Evolutionary conservation across 2,329 filamentous ascomycete genomes (phyloP).

Genomic region (Zarea fungicola): DNA sequence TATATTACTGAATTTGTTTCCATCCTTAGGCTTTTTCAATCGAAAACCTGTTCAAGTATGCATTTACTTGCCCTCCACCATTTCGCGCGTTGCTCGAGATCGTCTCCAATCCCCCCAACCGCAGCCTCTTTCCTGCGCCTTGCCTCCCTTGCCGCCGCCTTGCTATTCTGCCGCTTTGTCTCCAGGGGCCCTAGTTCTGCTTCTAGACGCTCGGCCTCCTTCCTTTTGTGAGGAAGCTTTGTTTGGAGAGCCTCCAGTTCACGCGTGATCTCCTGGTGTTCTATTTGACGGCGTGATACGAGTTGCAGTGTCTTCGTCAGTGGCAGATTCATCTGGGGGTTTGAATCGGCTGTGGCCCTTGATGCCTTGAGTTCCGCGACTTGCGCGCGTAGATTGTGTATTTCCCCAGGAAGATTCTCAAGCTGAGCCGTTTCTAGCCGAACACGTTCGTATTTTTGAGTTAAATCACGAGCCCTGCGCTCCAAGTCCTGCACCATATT

Average conservation of each 20-base stretch:
- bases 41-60: slow-evolving; percentile 57
- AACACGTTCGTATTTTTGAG: slow-evolving; percentile 46
- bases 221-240: slow-evolving; percentile 59
- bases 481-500: slow-evolving; percentile 70
- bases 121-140: slow-evolving; percentile 61
- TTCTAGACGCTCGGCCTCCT: slow-evolving; percentile 61
- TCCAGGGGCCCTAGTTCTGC: slow-evolving; percentile 66
- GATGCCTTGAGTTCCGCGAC: slow-evolving; percentile 41
- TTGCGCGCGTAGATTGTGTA: slow-evolving; percentile 42
- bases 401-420: slow-evolving; percentile 46
- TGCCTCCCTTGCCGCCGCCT: slow-evolving; percentile 65
- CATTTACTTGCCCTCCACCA: slow-evolving; percentile 70
- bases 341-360: slow-evolving; percentile 29
- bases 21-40: slow-evolving; percentile 42
- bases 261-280: slow-evolving; percentile 53
- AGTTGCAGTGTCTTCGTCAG: slow-evolving; percentile 52
- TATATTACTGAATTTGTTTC: neutral
- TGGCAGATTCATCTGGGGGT: slow-evolving; percentile 49
- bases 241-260: slow-evolving; percentile 59
- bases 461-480: slow-evolving; percentile 53
- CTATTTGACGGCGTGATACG: slow-evolving; percentile 44
- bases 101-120: slow-evolving; percentile 61
- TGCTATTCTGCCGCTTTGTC: slow-evolving; percentile 58
- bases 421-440: slow-evolving; percentile 44
- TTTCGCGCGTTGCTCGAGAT: slow-evolving; percentile 68